These are phyloP conservation scores for Pouteria campechiana DNA, from an alignment of 179 eudicot species.

Conservation along the genomic window DNA sequence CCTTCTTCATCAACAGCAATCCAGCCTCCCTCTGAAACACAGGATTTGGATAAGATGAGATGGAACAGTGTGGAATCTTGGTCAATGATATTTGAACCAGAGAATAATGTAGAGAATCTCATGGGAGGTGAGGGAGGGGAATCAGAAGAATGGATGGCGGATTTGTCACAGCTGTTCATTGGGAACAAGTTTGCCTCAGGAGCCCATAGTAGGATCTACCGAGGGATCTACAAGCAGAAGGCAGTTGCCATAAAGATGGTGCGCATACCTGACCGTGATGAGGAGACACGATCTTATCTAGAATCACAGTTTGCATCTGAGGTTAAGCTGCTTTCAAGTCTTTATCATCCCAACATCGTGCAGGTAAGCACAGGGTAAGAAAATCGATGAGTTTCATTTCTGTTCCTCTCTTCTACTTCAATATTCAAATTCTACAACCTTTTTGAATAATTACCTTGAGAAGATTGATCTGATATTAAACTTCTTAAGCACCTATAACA, in stretches of 20 bases:
- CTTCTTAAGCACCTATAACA: too few relatives aligned
- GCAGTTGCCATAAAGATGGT: conserved; percentile 99
- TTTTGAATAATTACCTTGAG: too few relatives aligned
- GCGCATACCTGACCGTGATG: conserved; percentile 77
- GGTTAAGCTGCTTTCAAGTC: conserved; percentile 83
- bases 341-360: conserved; percentile 80
- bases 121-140: conserved; percentile 63
- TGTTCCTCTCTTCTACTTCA: neutral
- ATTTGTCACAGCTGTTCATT: conserved; percentile 86
- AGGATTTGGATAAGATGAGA: conserved; percentile 68
- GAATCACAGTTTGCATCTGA: conserved; percentile 86
- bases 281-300: conserved; percentile 61
- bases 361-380: too few relatives aligned
- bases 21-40: conserved; percentile 25
- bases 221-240: conserved; percentile 92
- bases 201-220: conserved; percentile 86
- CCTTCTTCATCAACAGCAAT: conserved; percentile 43
- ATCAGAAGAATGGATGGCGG: conserved; percentile 95
- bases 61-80: conserved; percentile 93
- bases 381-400: neutral
- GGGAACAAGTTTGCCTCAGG: conserved; percentile 98
- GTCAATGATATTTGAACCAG: conserved; percentile 96
- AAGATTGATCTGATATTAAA: too few relatives aligned
- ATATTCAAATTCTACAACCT: too few relatives aligned
- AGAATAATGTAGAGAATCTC: conserved; percentile 77